Evolutionary conservation across 2,329 filamentous ascomycete genomes (phyloP).

Genomic region (Phaeomoniella chlamydospora): DNA sequence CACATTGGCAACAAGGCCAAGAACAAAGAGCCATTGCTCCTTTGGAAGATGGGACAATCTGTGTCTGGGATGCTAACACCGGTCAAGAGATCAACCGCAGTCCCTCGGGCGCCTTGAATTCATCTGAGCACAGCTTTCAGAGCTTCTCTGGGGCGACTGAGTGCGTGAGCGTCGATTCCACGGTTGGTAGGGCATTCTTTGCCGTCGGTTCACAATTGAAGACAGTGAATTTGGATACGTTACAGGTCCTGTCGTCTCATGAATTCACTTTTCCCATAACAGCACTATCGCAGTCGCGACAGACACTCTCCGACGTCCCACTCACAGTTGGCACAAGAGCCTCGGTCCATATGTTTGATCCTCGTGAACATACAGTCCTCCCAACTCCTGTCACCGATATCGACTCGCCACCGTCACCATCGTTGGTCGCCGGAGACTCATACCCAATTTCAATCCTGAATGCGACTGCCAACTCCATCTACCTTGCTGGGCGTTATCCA

Average conservation of each 20-base stretch:
- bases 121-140: constrained; percentile 9
- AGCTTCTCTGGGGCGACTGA: constrained; percentile 47
- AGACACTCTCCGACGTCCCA: constrained; percentile 46
- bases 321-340: constrained; percentile 72
- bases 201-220: constrained; percentile 64
- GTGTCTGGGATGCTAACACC: constrained; percentile 59
- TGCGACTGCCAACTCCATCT: constrained; percentile 63
- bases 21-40: constrained; percentile 56
- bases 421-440: constrained; percentile 15
- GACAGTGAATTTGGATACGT: constrained; percentile 65
- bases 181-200: constrained; percentile 57
- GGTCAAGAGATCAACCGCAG: constrained; percentile 50
- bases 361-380: constrained; percentile 26
- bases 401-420: constrained; percentile 4
- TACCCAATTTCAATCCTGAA: constrained; percentile 71
- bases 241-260: constrained; percentile 54
- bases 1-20: constrained; percentile 35
- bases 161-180: constrained; percentile 65
- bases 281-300: constrained; percentile 57
- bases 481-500: constrained; percentile 77
- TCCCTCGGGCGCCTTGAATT: constrained; percentile 47
- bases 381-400: constrained; percentile 3
- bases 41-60: constrained; percentile 76
- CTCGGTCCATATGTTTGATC: constrained; percentile 72
- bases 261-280: constrained; percentile 73